These are phyloP conservation scores for Quercus dentata DNA, from an alignment of 306 rosid species.

Conservation along the genomic window DNA sequence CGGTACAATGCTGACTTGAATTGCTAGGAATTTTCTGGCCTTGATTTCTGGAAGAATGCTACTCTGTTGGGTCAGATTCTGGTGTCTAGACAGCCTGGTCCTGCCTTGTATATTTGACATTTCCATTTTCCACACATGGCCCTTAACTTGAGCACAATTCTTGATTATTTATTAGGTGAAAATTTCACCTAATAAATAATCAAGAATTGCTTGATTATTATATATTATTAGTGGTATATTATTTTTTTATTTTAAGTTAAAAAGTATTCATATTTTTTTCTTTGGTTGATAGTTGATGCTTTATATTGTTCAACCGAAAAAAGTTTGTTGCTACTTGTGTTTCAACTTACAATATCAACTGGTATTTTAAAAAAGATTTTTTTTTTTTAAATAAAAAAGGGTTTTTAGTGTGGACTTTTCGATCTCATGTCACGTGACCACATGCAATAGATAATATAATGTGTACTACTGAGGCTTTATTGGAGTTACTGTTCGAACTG, in stretches of 20 bases:
- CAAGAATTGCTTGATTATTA: no score
- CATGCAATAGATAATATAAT: accelerated
- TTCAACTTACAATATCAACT: no score
- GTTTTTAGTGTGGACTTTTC: accelerated
- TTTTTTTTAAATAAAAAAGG: no score
- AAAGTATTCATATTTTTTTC: no score
- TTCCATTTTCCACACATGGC: not conserved
- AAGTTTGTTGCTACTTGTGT: no score
- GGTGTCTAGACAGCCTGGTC: not conserved
- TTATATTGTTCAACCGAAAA: no score
- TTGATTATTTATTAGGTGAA: not conserved
- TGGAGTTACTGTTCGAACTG: accelerated
- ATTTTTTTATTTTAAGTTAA: no score
- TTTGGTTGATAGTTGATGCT: no score
- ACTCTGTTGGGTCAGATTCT: not conserved
- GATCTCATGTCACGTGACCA: accelerated
- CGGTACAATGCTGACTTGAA: not conserved
- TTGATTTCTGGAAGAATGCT: not conserved
- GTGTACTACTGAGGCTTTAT: accelerated
- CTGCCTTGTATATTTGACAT: not conserved
- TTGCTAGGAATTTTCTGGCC: not conserved
- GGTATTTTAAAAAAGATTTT: no score
- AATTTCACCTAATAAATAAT: no score
- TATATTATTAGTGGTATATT: no score
- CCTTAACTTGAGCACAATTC: not conserved